These are phyloP conservation scores for Plasmodium gonderi DNA, from an alignment of 169 alveolate species.

Conservation along the genomic window DNA sequence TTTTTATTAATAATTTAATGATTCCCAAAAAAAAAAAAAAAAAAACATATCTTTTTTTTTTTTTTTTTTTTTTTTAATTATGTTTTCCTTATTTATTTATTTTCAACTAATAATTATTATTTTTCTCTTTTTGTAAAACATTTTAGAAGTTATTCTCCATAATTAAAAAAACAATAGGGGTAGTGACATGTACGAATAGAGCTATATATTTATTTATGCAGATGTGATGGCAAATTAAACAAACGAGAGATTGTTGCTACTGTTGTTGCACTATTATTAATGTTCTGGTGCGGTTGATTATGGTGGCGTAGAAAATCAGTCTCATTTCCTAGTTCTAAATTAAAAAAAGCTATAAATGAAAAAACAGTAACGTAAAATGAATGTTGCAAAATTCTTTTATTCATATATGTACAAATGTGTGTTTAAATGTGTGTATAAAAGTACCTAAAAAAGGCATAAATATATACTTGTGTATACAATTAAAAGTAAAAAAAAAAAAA, in stretches of 20 bases:
- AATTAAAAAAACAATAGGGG: constrained; percentile 6
- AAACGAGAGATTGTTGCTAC: neutral
- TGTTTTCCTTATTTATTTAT: neutral
- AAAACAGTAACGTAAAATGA: neutral
- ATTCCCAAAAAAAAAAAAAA: neutral
- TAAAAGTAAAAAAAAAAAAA: neutral
- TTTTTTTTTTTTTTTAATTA: neutral
- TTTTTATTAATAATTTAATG: neutral
- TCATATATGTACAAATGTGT: neutral
- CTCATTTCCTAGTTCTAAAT: neutral
- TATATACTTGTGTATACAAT: neutral
- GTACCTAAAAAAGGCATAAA: too few relatives aligned
- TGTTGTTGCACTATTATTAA: neutral
- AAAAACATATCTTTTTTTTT: neutral
- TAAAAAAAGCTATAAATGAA: neutral
- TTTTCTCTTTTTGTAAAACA: neutral
- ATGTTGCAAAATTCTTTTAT: neutral
- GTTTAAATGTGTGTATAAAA: neutral
- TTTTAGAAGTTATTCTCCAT: neutral
- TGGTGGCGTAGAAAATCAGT: neutral
- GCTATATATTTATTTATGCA: neutral
- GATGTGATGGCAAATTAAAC: neutral
- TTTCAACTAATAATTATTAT: neutral
- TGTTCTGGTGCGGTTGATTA: neutral
- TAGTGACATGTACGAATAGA: neutral